Base-by-base conservation (phyloP, 2,329 filamentous ascomycete species). In the Colletotrichum lentis region DNA sequence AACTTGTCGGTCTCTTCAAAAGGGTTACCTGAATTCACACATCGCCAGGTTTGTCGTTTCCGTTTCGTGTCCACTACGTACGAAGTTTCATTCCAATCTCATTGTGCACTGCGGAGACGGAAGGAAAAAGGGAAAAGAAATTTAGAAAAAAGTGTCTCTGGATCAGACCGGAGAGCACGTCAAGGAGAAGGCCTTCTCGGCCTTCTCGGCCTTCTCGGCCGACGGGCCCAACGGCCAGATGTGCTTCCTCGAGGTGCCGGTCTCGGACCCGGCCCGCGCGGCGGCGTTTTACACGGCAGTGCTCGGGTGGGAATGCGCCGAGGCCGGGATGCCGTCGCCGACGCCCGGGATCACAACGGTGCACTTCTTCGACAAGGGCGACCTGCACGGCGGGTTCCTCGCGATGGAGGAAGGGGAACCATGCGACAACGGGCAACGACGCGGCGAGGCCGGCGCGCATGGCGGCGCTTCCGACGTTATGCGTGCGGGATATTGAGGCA, bases 241-340 rank as follows among this genome's bases (percentile, higher is more conserved):
- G 55, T 78, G 75, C 72, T 82, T 78, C 78, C 75, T 79, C 53
- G 77, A 81, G 62, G 71, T 82, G 16, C 79, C 79, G n/a, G 76
- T 77, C 58, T 72, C 69, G 35, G 74, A 80, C 69, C 64, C 79
- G 16, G 54, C 68, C 37, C 74, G 79, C 37, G 80, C 77, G 62
- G 74, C 75, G 52, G 74, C 73, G 47, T 81, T 82, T 73, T 81
- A 81, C 69, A 73, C 71, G 10, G 71, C 76, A 20, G 72, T 81
- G 35, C 76, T 81, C 24, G 73, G 70, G 41, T 79, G 78, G 78
- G 73, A 78, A 20, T 74, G 73, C 61, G 43, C 67, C 2, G 72
- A 77, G 39, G 60, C 72, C 24, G 61, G 71, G 27, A 63, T 69
- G 27, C 70, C 71, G 50, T 64, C 44, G 58, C 69, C 16, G 69